Evolutionary conservation across 371 early-diverging fungal genomes (phyloP), one percentile per base, ranked within the genome.

Genomic region (Dentiscutata heterogama): DNA sequence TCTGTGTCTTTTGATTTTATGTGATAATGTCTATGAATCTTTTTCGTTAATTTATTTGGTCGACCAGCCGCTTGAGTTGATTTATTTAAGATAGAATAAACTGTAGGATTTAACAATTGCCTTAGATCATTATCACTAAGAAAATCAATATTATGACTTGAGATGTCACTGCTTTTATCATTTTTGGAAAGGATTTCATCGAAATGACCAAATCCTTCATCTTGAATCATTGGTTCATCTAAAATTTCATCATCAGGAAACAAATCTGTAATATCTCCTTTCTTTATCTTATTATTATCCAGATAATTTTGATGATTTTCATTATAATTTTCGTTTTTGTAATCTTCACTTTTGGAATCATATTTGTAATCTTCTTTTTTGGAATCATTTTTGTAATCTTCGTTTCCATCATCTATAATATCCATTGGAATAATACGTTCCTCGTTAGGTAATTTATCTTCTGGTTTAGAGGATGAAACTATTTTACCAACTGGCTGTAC

Each of bases 101-200:
- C 46, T 25, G 10, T 50, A 25, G 6, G 20, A 71, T 25, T 25
- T 46, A 25, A 71, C 25, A 22, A 10, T 20, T 46, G 16, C n/a
- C 18, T 16, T n/a, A 35, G 11, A 50, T 14, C 25, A 20, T 71
- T 25, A 8, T 46, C 46, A 11, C 46, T 46, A 46, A 46, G 46
- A 46, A 8, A 46, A 18, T 16, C 1, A 14, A 64, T 29, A 50
- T 50, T 46, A 14, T 71, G 25, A 46, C 42, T 50, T 39, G 6
- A 25, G 4, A 25, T 71, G 31, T 50, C 72, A 18, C 42, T 42
- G 1, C 5, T 31, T 39, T 53, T 22, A 53, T 73, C 29, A 27
- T 53, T 74, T 29, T 74, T 74, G 18, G 27, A 7, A 53, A 53
- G 50, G 27, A 53, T 29, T 56, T 74, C 72, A 74, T 74, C 74